phyloP scores from a whole-genome alignment of 495 filamentous ascomycete genomes.

The Penicillium flavigenum region DNA sequence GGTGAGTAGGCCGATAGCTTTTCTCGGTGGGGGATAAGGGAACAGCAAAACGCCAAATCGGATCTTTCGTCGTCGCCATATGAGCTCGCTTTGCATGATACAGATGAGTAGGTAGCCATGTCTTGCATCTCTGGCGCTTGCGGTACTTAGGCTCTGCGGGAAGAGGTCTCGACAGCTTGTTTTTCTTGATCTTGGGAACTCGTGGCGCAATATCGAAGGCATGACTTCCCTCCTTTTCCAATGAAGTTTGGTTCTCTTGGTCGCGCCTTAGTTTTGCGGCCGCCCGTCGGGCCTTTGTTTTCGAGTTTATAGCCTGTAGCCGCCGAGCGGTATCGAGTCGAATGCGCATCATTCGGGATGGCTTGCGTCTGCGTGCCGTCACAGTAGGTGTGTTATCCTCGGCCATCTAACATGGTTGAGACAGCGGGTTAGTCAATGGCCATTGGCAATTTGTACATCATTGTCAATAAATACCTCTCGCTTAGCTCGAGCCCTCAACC shows the following conservation, averaged over 20 bases:
- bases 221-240: conserved; percentile 39
- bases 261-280: conserved; percentile 35
- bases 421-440: neutral
- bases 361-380: conserved; percentile 67
- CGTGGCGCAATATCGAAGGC: conserved; percentile 45
- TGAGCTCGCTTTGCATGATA: conserved; percentile 90
- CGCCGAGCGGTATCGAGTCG: conserved; percentile 80
- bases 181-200: conserved; percentile 68
- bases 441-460: neutral
- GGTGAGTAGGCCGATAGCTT: conserved; percentile 81
- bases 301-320: conserved; percentile 60
- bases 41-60: conserved; percentile 86
- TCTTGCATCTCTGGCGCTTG: conserved; percentile 85
- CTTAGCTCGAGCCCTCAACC: conserved; percentile 66
- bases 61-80: conserved; percentile 75
- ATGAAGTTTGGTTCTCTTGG: conserved; percentile 31
- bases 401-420: conserved; percentile 54
- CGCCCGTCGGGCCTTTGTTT: conserved; percentile 52
- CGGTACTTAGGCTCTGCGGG: conserved; percentile 68
- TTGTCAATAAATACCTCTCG: conserved; percentile 56
- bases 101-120: conserved; percentile 92
- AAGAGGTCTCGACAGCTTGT: conserved; percentile 65
- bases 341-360: conserved; percentile 67
- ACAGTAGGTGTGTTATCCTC: conserved; percentile 92
- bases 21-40: conserved; percentile 85